These are phyloP conservation scores for Tolypocladium capitatum DNA, from an alignment of 2,329 filamentous ascomycete species.

Conservation along the genomic window DNA sequence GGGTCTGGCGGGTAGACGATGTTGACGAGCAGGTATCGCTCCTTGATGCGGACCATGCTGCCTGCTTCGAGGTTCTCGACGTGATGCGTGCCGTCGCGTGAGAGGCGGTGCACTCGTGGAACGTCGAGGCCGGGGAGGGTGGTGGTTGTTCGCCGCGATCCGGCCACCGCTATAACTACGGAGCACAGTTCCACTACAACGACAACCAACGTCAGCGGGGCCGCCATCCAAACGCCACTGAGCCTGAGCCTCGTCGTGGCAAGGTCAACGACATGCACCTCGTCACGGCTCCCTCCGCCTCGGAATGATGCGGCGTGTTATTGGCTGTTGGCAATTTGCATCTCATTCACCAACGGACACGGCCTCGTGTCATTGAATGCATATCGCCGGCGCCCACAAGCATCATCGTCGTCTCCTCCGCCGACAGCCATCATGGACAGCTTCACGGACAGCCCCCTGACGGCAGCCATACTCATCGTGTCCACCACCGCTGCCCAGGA, in stretches of 20 bases:
- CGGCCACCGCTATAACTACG: too few species aligned
- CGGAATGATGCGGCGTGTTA: neutral
- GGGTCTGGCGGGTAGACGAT: constrained; percentile 67
- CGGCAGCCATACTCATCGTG: constrained; percentile 68
- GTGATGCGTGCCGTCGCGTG: neutral
- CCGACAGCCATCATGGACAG: constrained; percentile 11
- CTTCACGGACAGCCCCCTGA: constrained; percentile 34
- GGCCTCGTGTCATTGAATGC: neutral
- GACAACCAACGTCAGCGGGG: neutral
- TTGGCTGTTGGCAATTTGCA: neutral
- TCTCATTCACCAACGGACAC: neutral
- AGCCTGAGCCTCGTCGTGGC: too few species aligned
- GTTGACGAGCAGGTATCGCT: constrained; percentile 89
- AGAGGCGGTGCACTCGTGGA: neutral
- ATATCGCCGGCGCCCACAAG: neutral
- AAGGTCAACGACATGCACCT: neutral
- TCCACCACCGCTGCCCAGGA: constrained; percentile 82
- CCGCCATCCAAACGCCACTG: neutral
- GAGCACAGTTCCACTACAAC: neutral
- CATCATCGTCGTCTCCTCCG: neutral
- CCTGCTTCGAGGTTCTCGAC: too few species aligned
- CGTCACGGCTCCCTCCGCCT: neutral
- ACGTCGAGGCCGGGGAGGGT: neutral
- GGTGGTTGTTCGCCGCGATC: neutral
- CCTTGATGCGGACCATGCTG: constrained; percentile 86